Conservation (phyloP, 495 filamentous ascomycete species). For the Talaromyces stipitatus region DNA sequence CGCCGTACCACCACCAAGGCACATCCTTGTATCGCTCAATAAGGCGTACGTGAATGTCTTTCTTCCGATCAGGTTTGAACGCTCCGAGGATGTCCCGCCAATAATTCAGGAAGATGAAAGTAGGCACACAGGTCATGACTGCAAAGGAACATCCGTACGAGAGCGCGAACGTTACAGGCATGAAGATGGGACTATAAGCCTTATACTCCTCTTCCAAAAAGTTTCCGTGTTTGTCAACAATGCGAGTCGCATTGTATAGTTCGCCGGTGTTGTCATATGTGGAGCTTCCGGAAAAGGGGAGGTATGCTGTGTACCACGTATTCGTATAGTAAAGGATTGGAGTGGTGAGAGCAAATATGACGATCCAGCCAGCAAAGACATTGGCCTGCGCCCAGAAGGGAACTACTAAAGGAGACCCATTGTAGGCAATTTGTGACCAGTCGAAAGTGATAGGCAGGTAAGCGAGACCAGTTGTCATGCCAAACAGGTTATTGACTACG, state of each 20-base stretch:
- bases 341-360: constrained; percentile 77
- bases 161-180: constrained; percentile 76
- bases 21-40: constrained; percentile 70
- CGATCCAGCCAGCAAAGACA: constrained; percentile 69
- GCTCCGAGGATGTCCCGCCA: constrained; percentile 22
- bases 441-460: constrained; percentile 83
- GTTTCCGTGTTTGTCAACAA: constrained; percentile 64
- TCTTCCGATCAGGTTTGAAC: constrained; percentile 27
- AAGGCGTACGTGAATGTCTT: constrained; percentile 70
- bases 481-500: constrained; percentile 50
- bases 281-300: constrained; percentile 63
- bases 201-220: constrained; percentile 69
- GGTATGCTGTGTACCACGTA: constrained; percentile 62
- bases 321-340: constrained; percentile 73
- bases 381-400: constrained; percentile 90
- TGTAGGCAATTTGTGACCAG: constrained; percentile 88
- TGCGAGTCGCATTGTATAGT: constrained; percentile 69
- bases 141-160: constrained; percentile 82
- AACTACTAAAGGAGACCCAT: constrained; percentile 72
- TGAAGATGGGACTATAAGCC: constrained; percentile 71
- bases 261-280: constrained; percentile 79
- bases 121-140: constrained; percentile 53
- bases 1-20: constrained; percentile 68
- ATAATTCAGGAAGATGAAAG: constrained; percentile 19
- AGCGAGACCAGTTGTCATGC: constrained; percentile 75